A percentile compares a stretch with the other conserved stretches of the same genome.
phyloP scores from a whole-genome alignment of 1,139 yeast species.

The Geotrichum phurueaensis region DNA sequence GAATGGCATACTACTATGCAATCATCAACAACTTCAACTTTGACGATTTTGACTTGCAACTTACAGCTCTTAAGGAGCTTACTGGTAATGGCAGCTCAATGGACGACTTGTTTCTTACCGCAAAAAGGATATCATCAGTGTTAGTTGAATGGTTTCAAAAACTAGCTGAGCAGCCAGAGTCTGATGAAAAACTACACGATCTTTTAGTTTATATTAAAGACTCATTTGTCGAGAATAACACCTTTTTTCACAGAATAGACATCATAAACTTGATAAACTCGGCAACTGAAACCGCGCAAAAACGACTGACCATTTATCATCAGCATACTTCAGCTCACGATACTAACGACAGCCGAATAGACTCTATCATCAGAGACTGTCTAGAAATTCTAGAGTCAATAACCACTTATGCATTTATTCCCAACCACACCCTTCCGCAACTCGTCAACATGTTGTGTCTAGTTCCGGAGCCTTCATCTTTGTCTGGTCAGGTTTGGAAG shows the following conservation, averaged over 20 bases:
- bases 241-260: slow-evolving; percentile 33
- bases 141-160: slow-evolving; percentile 35
- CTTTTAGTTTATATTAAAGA: slow-evolving; percentile 41
- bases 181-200: slow-evolving; percentile 31
- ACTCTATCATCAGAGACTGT: slow-evolving; percentile 40
- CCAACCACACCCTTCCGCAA: slow-evolving; percentile 38
- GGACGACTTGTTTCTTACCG: slow-evolving; percentile 49
- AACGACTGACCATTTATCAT: neutral
- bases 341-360: neutral
- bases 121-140: slow-evolving; percentile 42
- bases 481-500: slow-evolving; percentile 41
- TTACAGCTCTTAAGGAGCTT: slow-evolving; percentile 47
- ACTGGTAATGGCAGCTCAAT: slow-evolving; percentile 60
- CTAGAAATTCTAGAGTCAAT: slow-evolving; percentile 45
- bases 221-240: slow-evolving; percentile 47
- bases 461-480: slow-evolving; percentile 32
- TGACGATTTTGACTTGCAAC: slow-evolving; percentile 52
- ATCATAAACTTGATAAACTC: neutral
- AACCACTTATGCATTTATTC: slow-evolving; percentile 46
- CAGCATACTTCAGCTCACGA: neutral
- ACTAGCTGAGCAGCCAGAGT: slow-evolving; percentile 28
- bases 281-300: slow-evolving; percentile 31
- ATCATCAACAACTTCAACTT: slow-evolving; percentile 46
- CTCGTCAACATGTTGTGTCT: slow-evolving; percentile 48
- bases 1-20: slow-evolving; percentile 55